Evolutionary conservation across 345 rosid species (phyloP).

Genomic region (Trapa incisa): DNA sequence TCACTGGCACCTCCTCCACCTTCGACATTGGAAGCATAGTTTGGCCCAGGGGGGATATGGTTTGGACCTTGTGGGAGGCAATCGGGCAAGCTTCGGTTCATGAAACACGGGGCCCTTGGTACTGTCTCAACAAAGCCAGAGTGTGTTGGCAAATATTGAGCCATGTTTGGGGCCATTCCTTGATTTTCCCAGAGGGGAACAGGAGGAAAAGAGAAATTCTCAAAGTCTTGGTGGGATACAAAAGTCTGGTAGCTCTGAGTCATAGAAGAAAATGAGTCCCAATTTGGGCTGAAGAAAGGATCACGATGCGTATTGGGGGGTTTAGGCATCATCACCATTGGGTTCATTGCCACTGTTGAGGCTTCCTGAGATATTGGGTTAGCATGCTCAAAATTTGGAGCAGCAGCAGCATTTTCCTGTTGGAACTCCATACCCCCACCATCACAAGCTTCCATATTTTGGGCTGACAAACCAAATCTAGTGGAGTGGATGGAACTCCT

Average conservation of each 20-base stretch:
- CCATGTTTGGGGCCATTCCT: slow-evolving; percentile 29
- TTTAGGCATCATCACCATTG: slow-evolving; percentile 29
- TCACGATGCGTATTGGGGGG: slow-evolving; percentile 21
- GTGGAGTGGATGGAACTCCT: slow-evolving; percentile 13
- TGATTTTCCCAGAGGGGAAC: slow-evolving; percentile 32
- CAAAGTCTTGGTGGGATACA: slow-evolving; percentile 41
- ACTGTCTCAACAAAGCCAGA: slow-evolving; percentile 27
- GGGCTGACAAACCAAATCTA: slow-evolving; percentile 19
- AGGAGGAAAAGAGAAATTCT: slow-evolving; percentile 41
- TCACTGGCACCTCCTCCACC: slow-evolving; percentile 21
- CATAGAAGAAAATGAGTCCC: slow-evolving; percentile 58
- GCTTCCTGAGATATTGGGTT: slow-evolving; percentile 25
- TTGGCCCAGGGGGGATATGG: slow-evolving; percentile 16
- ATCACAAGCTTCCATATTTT: slow-evolving; percentile 41
- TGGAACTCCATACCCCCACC: slow-evolving; percentile 38
- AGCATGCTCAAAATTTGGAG: slow-evolving; percentile 23
- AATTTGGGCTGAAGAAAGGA: slow-evolving; percentile 59
- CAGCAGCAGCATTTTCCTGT: slow-evolving; percentile 17
- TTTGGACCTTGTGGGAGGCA: slow-evolving; percentile 28
- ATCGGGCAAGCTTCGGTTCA: slow-evolving; percentile 51
- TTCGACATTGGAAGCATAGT: slow-evolving; percentile 28
- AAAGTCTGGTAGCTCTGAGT: slow-evolving; percentile 27
- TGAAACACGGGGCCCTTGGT: slow-evolving; percentile 42
- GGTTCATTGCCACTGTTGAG: slow-evolving; percentile 25
- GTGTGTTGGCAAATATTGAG: slow-evolving; percentile 43